Conservation (phyloP, 306 rosid species). For the Luffa aegyptiaca region DNA sequence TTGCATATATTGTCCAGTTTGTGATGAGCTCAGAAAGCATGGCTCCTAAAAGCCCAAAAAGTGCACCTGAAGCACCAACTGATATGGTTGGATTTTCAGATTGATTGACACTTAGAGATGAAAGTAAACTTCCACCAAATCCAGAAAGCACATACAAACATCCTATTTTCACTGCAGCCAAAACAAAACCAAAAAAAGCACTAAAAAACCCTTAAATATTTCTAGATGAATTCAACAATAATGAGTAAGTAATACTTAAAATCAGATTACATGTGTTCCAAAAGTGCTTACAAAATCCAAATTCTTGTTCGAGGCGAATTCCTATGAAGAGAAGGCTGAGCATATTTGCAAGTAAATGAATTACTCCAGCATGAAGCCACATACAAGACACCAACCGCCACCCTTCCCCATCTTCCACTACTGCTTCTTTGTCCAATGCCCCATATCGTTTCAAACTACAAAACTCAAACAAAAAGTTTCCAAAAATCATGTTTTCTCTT, state of each 20-base stretch:
- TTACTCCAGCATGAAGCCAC: conserved; percentile 91
- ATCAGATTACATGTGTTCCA: not conserved
- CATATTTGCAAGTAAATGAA: conserved; percentile 73
- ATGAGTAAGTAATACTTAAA: no score
- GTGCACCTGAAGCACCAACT: conserved; percentile 94
- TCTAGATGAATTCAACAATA: no score
- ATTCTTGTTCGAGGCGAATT: conserved; percentile 73
- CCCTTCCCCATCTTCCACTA: conserved; percentile 35
- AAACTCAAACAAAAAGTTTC: not conserved
- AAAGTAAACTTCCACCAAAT: conserved; percentile 68
- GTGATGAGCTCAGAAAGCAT: conserved; percentile 96
- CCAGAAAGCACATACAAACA: conserved; percentile 51
- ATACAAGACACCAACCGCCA: conserved; percentile 80
- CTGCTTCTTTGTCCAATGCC: conserved; percentile 39
- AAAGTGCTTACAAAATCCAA: conserved; percentile 59
- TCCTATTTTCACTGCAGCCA: conserved; percentile 75
- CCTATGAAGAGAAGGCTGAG: conserved; percentile 72
- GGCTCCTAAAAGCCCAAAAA: conserved; percentile 80
- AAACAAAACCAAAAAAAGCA: conserved; percentile 8
- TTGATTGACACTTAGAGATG: conserved; percentile 25
- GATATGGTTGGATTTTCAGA: conserved; percentile 22
- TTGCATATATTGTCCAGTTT: conserved; percentile 73
- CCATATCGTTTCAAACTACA: conserved; percentile 57
- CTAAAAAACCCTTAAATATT: not conserved
- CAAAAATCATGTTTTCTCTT: not conserved